Conservation (phyloP, 2,329 filamentous ascomycete species). For the Blastomyces parvus region DNA sequence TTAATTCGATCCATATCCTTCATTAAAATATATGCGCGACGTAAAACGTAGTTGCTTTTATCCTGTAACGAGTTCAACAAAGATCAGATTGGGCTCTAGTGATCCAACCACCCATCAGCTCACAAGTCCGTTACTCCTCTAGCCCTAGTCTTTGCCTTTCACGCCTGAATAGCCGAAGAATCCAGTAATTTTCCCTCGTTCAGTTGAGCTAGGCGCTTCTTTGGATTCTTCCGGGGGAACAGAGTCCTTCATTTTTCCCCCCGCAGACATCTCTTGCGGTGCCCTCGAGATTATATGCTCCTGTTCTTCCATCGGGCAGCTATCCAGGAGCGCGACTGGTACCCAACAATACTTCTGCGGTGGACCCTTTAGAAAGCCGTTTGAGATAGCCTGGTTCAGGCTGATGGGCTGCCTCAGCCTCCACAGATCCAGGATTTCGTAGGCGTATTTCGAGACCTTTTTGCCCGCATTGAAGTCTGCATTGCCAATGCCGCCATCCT, state of each 20-base stretch:
- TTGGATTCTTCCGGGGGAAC: neutral
- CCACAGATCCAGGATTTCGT: conserved; percentile 1
- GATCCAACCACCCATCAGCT: neutral
- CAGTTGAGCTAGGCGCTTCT: neutral
- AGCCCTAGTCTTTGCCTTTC: neutral
- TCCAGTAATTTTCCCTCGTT: neutral
- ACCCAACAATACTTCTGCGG: conserved; percentile 7
- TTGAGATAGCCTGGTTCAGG: neutral
- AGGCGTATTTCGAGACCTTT: neutral
- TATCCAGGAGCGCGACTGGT: neutral
- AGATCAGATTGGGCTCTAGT: neutral
- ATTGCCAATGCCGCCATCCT: neutral
- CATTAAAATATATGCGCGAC: neutral
- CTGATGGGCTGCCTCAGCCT: neutral
- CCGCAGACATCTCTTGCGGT: neutral
- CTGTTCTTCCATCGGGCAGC: neutral
- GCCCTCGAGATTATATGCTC: neutral
- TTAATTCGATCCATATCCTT: neutral
- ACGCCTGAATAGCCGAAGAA: neutral
- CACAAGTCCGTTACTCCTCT: neutral
- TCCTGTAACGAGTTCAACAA: neutral
- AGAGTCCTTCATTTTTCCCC: neutral
- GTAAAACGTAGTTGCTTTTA: neutral
- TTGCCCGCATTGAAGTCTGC: conserved; percentile 1
- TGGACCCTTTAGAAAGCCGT: neutral